A percentile compares a stretch with the other conserved stretches of the same genome.
phyloP scores from a whole-genome alignment of 140 eudicot species.

The Anethum foeniculum region DNA sequence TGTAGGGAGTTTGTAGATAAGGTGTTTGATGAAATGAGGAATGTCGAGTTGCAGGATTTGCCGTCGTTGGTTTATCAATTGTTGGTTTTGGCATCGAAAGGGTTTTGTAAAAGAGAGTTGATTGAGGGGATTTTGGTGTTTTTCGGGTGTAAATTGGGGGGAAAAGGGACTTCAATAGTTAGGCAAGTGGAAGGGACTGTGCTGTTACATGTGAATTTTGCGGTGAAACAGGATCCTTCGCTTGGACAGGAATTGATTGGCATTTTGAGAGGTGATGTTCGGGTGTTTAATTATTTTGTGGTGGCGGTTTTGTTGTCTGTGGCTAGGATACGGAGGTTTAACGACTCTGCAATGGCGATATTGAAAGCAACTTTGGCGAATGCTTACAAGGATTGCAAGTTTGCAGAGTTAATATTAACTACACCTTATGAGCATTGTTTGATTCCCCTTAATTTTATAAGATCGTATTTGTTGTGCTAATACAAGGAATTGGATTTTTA shows the following conservation, averaged over 20 bases:
- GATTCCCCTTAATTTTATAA: neutral
- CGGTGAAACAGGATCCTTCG: conserved; percentile 87
- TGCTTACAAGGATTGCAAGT: conserved; percentile 63
- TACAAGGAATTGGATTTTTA: neutral
- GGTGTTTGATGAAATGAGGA: conserved; percentile 53
- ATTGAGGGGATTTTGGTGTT: conserved; percentile 58
- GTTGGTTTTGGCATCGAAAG: conserved; percentile 67
- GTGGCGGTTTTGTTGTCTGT: conserved; percentile 60
- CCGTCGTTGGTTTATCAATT: conserved; percentile 72
- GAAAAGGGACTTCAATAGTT: conserved; percentile 29
- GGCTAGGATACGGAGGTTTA: conserved; percentile 60
- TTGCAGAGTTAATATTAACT: conserved; percentile 37
- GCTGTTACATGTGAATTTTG: conserved; percentile 76
- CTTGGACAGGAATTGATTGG: conserved; percentile 71
- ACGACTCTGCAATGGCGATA: conserved; percentile 57
- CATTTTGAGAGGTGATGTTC: conserved; percentile 43
- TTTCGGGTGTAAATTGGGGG: conserved; percentile 37
- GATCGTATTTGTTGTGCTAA: neutral
- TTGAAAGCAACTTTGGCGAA: conserved; percentile 47
- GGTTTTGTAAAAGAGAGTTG: conserved; percentile 54
- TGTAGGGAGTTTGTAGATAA: conserved; percentile 47
- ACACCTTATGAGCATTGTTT: neutral
- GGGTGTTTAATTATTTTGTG: conserved; percentile 54
- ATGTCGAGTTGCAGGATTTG: conserved; percentile 71
- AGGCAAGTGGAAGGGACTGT: conserved; percentile 88